phyloP scores from a whole-genome alignment of 2,329 filamentous ascomycete genomes.

The Falciphora oryzae region DNA sequence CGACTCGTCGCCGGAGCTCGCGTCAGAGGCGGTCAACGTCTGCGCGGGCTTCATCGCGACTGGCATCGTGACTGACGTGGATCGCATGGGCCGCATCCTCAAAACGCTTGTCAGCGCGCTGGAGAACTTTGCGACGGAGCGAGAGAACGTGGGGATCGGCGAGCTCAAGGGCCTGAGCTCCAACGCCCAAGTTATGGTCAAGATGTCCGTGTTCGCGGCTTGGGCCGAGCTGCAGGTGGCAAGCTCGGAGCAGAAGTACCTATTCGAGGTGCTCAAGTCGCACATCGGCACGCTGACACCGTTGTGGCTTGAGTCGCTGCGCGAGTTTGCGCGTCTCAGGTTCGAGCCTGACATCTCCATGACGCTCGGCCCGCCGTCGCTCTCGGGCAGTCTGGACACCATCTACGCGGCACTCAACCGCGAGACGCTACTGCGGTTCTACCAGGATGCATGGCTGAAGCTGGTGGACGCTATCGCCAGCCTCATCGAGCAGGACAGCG shows the following conservation, averaged over 20 bases:
- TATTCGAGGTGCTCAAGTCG: conserved; percentile 81
- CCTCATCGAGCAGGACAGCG: conserved; percentile 93
- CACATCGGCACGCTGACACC: conserved; percentile 88
- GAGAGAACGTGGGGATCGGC: conserved; percentile 80
- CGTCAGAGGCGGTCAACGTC: conserved; percentile 92
- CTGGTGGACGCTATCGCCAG: conserved; percentile 96
- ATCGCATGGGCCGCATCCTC: conserved; percentile 96
- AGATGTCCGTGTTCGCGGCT: conserved; percentile 92
- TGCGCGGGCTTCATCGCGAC: conserved; percentile 98
- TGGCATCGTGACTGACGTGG: conserved; percentile 93
- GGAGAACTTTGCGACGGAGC: conserved; percentile 82
- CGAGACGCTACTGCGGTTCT: conserved; percentile 89
- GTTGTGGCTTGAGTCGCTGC: conserved; percentile 85
- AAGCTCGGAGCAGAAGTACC: conserved; percentile 84
- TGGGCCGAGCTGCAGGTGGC: conserved; percentile 97
- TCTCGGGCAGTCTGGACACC: conserved; percentile 82
- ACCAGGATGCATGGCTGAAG: conserved; percentile 95
- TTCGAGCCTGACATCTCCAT: conserved; percentile 98
- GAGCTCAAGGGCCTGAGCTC: conserved; percentile 89
- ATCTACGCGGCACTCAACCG: conserved; percentile 93
- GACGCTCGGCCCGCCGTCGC: conserved; percentile 72
- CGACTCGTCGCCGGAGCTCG: conserved; percentile 92
- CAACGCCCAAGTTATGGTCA: conserved; percentile 97
- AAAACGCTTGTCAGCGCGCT: conserved; percentile 87
- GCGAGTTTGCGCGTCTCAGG: conserved; percentile 82